Percentiles rank a stretch among this genome's conserved stretches.
Evolutionary conservation across 2,329 filamentous ascomycete genomes (phyloP).

Genomic region (Dactylellina haptotyla): DNA sequence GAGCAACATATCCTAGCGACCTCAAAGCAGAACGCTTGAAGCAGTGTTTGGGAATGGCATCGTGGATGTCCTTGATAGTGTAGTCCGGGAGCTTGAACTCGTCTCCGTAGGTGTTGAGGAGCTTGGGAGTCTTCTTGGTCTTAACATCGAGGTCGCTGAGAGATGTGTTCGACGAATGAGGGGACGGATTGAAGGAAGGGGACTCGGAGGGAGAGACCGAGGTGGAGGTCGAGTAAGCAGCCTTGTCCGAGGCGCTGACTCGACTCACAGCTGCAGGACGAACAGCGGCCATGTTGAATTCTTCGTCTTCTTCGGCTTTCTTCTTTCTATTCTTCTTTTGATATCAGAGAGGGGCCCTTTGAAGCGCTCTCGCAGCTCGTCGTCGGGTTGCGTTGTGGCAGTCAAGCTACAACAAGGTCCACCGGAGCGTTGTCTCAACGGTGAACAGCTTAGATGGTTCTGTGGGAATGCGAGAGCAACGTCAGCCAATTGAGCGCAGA

Average conservation of each 20-base stretch:
- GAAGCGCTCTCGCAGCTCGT: too few species aligned
- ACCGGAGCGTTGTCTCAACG: slow-evolving; percentile 9
- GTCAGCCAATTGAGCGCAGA: slow-evolving; percentile 41
- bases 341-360: too few species aligned
- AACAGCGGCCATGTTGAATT: slow-evolving; percentile 27
- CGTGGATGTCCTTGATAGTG: slow-evolving; percentile 96
- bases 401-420: slow-evolving; percentile 48
- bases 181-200: slow-evolving; percentile 62
- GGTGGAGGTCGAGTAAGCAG: slow-evolving; percentile 66
- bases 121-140: slow-evolving; percentile 62
- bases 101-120: slow-evolving; percentile 94
- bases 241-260: slow-evolving; percentile 65
- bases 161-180: slow-evolving; percentile 82
- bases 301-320: neutral
- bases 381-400: slow-evolving; percentile 22
- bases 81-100: slow-evolving; percentile 92
- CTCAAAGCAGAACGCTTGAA: slow-evolving; percentile 82
- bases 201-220: slow-evolving; percentile 70
- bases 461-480: slow-evolving; percentile 3
- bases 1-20: slow-evolving; percentile 83
- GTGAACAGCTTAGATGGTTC: neutral
- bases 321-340: slow-evolving; percentile 1
- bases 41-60: slow-evolving; percentile 98
- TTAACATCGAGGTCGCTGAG: slow-evolving; percentile 83
- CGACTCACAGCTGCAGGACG: slow-evolving; percentile 34